phyloP scores from a whole-genome alignment of 805 yeast species.

The Isabelozyma pseudorhagii region DNA sequence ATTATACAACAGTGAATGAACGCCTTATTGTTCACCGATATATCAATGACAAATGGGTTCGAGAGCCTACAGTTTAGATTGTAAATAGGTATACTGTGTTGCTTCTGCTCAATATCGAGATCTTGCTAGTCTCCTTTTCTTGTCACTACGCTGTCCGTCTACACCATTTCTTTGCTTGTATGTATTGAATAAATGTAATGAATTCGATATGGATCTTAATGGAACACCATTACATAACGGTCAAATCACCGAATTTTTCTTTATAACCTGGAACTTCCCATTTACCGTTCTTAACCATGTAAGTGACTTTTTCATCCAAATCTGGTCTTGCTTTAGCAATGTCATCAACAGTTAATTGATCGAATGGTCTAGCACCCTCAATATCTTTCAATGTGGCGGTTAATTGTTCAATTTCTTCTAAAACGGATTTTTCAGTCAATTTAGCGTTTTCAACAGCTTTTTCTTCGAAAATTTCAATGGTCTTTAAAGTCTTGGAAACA shows the following conservation, averaged over 20 bases:
- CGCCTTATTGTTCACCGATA: not conserved
- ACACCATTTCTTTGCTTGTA: not conserved
- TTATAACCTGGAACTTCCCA: slow-evolving; percentile 98
- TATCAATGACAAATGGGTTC: not conserved
- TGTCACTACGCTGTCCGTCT: not conserved
- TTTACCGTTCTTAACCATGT: slow-evolving; percentile 94
- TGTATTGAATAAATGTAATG: not conserved
- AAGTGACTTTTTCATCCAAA: slow-evolving; percentile 90
- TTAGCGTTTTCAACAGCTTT: slow-evolving; percentile 95
- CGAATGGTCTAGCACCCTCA: slow-evolving; percentile 96
- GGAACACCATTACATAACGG: slow-evolving; percentile 63
- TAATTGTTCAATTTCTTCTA: slow-evolving; percentile 80
- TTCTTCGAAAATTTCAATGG: slow-evolving; percentile 89
- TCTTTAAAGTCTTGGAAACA: slow-evolving; percentile 82
- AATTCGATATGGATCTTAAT: not conserved
- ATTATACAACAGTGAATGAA: not conserved
- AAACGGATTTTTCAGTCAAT: slow-evolving; percentile 85
- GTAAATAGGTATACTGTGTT: too few relatives aligned
- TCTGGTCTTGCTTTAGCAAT: slow-evolving; percentile 96
- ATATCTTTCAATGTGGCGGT: slow-evolving; percentile 88
- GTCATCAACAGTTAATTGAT: slow-evolving; percentile 93
- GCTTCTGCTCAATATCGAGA: too few relatives aligned
- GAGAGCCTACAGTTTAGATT: not conserved
- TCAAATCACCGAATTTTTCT: slow-evolving; percentile 96
- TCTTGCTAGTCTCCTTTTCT: too few relatives aligned